Percentiles rank a stretch among this genome's conserved stretches.
These are phyloP conservation scores for Paradendryphiella salina DNA, from an alignment of 2,329 filamentous ascomycete genomes.

Conservation along the genomic window DNA sequence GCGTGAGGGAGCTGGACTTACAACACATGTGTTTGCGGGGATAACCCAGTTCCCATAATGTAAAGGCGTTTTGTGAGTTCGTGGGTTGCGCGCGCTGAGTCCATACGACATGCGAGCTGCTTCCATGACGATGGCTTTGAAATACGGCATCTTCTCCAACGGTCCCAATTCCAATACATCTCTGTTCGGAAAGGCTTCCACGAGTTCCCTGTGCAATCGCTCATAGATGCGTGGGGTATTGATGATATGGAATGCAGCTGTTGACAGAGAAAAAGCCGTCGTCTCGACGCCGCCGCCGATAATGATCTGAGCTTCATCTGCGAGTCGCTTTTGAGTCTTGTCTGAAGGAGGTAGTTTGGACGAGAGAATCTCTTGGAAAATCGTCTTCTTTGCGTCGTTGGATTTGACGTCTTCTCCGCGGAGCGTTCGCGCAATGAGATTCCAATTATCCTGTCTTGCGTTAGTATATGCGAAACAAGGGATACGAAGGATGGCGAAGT, in stretches of 20 bases:
- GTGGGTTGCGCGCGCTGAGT: constrained; percentile 45
- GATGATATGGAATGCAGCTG: constrained; percentile 42
- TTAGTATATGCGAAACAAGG: not conserved
- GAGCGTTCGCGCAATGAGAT: constrained; percentile 33
- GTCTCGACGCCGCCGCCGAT: constrained; percentile 48
- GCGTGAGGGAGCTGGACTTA: not conserved
- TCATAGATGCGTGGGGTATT: constrained; percentile 37
- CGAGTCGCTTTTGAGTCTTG: constrained; percentile 45
- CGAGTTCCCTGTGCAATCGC: constrained; percentile 38
- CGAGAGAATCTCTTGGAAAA: constrained; percentile 41
- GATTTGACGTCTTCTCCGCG: constrained; percentile 34
- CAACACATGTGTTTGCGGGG: constrained; percentile 42
- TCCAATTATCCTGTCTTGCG: constrained; percentile 1
- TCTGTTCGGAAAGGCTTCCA: constrained; percentile 34
- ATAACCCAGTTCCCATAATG: constrained; percentile 37
- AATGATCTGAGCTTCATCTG: constrained; percentile 47
- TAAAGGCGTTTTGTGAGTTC: constrained; percentile 32
- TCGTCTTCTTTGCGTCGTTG: constrained; percentile 40
- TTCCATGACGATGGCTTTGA: constrained; percentile 31
- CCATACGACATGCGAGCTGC: constrained; percentile 46
- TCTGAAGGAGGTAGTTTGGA: constrained; percentile 39
- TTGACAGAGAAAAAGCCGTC: constrained; percentile 39
- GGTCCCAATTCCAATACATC: constrained; percentile 26
- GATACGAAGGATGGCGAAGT: no score
- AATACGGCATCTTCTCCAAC: constrained; percentile 19